phyloP scores from a whole-genome alignment of 495 filamentous ascomycete species.

The Physcia stellaris region DNA sequence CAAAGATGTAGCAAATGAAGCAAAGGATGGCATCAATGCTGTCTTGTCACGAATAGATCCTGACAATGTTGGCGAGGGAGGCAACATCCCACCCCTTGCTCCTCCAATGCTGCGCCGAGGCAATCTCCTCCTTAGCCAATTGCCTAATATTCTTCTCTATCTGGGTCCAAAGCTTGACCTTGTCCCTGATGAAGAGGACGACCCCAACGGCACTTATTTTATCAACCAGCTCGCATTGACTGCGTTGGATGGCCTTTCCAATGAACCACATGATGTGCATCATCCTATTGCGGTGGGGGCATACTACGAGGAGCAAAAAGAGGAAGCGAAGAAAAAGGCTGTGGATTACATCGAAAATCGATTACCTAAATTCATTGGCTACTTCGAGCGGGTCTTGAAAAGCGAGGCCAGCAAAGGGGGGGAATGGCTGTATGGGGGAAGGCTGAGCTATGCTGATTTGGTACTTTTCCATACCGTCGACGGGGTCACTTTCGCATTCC shows the following conservation, averaged over 20 bases:
- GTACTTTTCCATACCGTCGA: conserved; percentile 51
- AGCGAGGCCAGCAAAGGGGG: conserved; percentile 34
- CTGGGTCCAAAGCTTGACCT: conserved; percentile 40
- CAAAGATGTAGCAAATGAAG: conserved; percentile 37
- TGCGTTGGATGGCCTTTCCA: conserved; percentile 47
- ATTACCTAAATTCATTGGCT: conserved; percentile 50
- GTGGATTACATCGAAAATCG: conserved; percentile 40
- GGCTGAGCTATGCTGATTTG: conserved; percentile 51
- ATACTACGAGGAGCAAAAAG: conserved; percentile 59
- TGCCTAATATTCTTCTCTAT: conserved; percentile 50
- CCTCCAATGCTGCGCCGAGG: conserved; percentile 47
- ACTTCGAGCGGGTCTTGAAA: conserved; percentile 47
- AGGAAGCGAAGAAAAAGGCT: conserved; percentile 35
- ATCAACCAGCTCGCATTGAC: conserved; percentile 47
- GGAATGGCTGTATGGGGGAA: conserved; percentile 42
- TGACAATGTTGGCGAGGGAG: conserved; percentile 20
- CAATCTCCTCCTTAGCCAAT: conserved; percentile 46
- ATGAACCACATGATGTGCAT: conserved; percentile 55
- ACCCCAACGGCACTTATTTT: conserved; percentile 31
- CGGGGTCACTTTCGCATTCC: conserved; percentile 46
- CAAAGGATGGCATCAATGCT: conserved; percentile 20
- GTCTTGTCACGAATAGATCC: conserved; percentile 20
- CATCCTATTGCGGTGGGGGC: conserved; percentile 41
- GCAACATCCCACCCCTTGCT: conserved; percentile 46
- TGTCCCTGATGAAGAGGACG: conserved; percentile 27